These are phyloP conservation scores for Lachnellula willkommii DNA, from an alignment of 2,329 filamentous ascomycete genomes.

Conservation along the genomic window DNA sequence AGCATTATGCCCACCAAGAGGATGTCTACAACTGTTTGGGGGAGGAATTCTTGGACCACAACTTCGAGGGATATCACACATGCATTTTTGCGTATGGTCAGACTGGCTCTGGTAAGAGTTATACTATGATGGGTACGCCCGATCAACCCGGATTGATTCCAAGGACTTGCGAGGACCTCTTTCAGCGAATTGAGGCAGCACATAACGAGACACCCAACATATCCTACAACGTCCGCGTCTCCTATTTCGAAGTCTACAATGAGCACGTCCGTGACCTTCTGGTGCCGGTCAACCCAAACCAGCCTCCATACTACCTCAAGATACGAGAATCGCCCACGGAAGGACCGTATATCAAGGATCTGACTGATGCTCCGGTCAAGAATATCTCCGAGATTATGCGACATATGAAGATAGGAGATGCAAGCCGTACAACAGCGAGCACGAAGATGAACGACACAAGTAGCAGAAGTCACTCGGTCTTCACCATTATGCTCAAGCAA, in stretches of 20 bases:
- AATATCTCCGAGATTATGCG: slow-evolving; percentile 82
- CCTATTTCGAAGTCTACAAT: slow-evolving; percentile 99
- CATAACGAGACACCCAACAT: slow-evolving; percentile 77
- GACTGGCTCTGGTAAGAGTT: slow-evolving; percentile 95
- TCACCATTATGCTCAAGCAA: slow-evolving; percentile 96
- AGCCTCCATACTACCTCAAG: slow-evolving; percentile 86
- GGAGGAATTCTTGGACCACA: slow-evolving; percentile 97
- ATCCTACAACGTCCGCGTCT: slow-evolving; percentile 94
- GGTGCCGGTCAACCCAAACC: slow-evolving; percentile 63
- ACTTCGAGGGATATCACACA: slow-evolving; percentile 98
- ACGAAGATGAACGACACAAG: slow-evolving; percentile 99
- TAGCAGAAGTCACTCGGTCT: slow-evolving; percentile 92
- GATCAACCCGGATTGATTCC: slow-evolving; percentile 89
- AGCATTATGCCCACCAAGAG: slow-evolving; percentile 86
- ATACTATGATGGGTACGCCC: slow-evolving; percentile 91
- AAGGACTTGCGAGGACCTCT: slow-evolving; percentile 90
- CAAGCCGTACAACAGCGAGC: slow-evolving; percentile 80
- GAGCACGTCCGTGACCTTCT: slow-evolving; percentile 95
- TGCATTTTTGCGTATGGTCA: slow-evolving; percentile 99
- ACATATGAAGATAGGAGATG: slow-evolving; percentile 85
- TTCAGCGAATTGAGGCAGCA: slow-evolving; percentile 79
- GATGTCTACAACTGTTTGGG: slow-evolving; percentile 92
- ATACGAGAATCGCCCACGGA: slow-evolving; percentile 94
- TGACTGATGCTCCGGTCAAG: slow-evolving; percentile 88
- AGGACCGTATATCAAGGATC: slow-evolving; percentile 92